Evolutionary conservation across 208 protist species (phyloP), one percentile per base, ranked within the genome.

Genomic region (Angomonas deanei): DNA sequence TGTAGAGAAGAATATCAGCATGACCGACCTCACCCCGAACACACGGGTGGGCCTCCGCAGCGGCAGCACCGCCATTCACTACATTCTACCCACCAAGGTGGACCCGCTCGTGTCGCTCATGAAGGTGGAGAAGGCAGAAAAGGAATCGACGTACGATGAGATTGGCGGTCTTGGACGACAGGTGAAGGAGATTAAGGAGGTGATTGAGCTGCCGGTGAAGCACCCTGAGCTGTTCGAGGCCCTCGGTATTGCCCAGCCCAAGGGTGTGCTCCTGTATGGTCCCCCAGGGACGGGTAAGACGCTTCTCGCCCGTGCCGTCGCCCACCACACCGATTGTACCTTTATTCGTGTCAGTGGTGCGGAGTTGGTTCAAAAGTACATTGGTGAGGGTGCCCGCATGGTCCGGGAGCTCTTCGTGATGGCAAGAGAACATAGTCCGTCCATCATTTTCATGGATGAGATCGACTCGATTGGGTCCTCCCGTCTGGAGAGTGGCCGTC

Each of bases 401-500:
- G 99, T 99, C 48, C 94, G 98, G 59, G 98, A 99, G 80, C 88
- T 99, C 6, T 99, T 99, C 82, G 97, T 99, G 34, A 99, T 99
- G 98, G 98, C 98, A 2, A 78, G 97, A 38, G 93, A 99, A 78
- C 97, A 99, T 74, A 97, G 97, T 39, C 98, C 98, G 5, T 99
- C 98, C 2, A 99, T 99, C 72, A 99, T 99, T 68, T 99, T 99
- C 79, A 99, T 99, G 97, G 99, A 99, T 77, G 99, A 99, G 74
- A 99, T 99, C 71, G 99, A 99, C 82, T 98, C 94, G 3, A 99
- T 99, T 72, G 99, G 99, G 62, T 94, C 90, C 8, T 74, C 85
- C 4, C 90, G 98, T 31, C 77, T 96, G 15, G 95, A 98, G 49
- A 88, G 82, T 0, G 80, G 82, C 13, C 88, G 92, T 54, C 77